Base-by-base conservation (phyloP, 2,329 filamentous ascomycete genomes). In the Alternaria novae-zelandiae region DNA sequence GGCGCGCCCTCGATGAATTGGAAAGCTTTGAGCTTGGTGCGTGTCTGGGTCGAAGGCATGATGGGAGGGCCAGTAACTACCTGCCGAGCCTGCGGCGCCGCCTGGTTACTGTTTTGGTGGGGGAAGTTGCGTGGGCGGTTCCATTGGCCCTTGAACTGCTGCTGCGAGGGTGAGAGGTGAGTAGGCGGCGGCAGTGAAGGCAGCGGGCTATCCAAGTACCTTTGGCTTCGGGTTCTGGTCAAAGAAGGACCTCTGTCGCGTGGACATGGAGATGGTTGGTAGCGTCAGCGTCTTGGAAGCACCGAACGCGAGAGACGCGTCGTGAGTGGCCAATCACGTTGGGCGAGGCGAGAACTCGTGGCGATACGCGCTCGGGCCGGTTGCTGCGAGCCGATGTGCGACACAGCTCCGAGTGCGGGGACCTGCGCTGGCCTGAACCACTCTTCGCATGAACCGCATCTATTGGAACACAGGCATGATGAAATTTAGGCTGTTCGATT, bases 11-110 rank as follows among this genome's bases (percentile, higher is more conserved):
- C 75, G 65, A 81, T 74, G 70, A 86, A 87, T 68, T 85, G 83
- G 67, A 88, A 88, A 28, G 83, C 82, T 72, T 85, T 84, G 59
- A 88, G 78, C 75, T 87, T 88, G 5, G 82, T 82, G 61, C 83
- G 85, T 4, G 86, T 85, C 66, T 85, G 82, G 5, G 82, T 81
- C 11, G 85, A 87, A 8, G 86, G 82, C 57, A 83, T 79, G 50
- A 84, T 83, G 9, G 82, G 78, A 49, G 82, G 76, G 11, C 74
- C 74, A 10, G 76, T 72, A 43, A 72, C 75, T 62, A 80, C 68
- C 51, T 74, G 72, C 64, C 68, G 78, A n/a, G 76, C 67, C 47
- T 71, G 70, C 62, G 76, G 70, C 63, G 70, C 67, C 62, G 72
- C 49, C 57, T 66, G 59, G 49, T 68, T 71, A 69, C 65, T 70